Percentiles rank a stretch among this genome's conserved stretches.
These are phyloP conservation scores for Diaporthe sp. DNA, from an alignment of 2,329 filamentous ascomycete species.

Conservation along the genomic window DNA sequence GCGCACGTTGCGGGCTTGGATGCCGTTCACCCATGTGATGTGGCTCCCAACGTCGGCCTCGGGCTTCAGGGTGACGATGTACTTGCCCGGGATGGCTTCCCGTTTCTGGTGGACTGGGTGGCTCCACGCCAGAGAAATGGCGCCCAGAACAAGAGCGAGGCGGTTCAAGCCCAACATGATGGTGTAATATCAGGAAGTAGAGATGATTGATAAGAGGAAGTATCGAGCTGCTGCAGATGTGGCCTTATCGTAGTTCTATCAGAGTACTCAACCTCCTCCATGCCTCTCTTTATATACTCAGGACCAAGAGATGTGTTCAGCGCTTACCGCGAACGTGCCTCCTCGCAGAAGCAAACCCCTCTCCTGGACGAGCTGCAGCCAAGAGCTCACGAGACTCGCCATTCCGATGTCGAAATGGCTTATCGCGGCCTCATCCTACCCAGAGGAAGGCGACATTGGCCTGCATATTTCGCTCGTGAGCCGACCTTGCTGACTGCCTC, in stretches of 20 bases:
- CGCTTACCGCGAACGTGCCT: neutral
- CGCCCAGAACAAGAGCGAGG: constrained; percentile 9
- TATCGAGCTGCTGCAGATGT: neutral
- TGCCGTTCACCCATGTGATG: constrained; percentile 18
- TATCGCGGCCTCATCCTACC: neutral
- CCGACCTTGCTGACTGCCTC: constrained; percentile 23
- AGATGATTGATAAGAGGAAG: neutral
- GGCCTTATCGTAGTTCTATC: neutral
- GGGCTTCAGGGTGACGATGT: constrained; percentile 26
- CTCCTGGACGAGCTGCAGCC: constrained; percentile 5
- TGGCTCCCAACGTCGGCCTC: neutral
- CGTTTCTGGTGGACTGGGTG: constrained; percentile 15
- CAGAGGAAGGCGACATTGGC: constrained; percentile 11
- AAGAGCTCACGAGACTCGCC: constrained; percentile 22
- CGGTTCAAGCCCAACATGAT: constrained; percentile 23
- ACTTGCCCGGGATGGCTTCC: constrained; percentile 20
- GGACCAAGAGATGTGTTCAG: neutral
- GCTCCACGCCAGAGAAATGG: neutral
- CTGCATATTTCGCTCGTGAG: constrained; percentile 22
- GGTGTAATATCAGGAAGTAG: neutral
- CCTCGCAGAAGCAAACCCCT: neutral
- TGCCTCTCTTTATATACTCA: neutral
- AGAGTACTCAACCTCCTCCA: neutral
- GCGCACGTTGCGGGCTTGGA: constrained; percentile 20
- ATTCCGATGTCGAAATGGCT: constrained; percentile 21